Evolutionary conservation across 768 basidiomycete genomes (phyloP).

Genomic region (Cystofilobasidium capitatum): DNA sequence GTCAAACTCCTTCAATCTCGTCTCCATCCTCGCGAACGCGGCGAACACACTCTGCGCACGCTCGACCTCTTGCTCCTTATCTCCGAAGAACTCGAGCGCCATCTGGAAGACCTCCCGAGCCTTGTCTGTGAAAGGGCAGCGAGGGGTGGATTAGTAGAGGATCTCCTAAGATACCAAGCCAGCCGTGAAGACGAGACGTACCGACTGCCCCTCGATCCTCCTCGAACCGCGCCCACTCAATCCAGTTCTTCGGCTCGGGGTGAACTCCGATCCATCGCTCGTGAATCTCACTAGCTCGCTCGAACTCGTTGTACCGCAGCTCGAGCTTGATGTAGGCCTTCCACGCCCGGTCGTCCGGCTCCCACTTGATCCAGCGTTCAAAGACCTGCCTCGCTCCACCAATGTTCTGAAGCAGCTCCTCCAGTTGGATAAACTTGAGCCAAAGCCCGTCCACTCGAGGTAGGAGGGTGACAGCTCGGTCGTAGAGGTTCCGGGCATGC

Average conservation of each 20-base stretch:
- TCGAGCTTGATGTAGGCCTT: slow-evolving; percentile 94
- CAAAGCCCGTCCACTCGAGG: slow-evolving; percentile 94
- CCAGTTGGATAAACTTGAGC: slow-evolving; percentile 99
- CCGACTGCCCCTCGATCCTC: slow-evolving; percentile 45
- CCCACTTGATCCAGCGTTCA: slow-evolving; percentile 99
- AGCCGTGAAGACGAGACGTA: not conserved
- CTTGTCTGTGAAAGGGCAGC: slow-evolving; percentile 43
- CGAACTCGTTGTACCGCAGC: slow-evolving; percentile 79
- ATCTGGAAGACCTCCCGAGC: slow-evolving; percentile 82
- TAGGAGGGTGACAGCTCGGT: slow-evolving; percentile 89
- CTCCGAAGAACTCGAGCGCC: slow-evolving; percentile 72
- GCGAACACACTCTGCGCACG: slow-evolving; percentile 84
- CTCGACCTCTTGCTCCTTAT: slow-evolving; percentile 78
- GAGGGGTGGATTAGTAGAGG: not conserved
- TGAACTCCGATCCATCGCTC: slow-evolving; percentile 45
- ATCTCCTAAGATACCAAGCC: not conserved
- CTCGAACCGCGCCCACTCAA: slow-evolving; percentile 58
- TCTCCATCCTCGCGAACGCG: slow-evolving; percentile 96
- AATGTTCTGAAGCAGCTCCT: slow-evolving; percentile 91
- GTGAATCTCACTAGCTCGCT: slow-evolving; percentile 83
- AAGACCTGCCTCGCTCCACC: slow-evolving; percentile 95
- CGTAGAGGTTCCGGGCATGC: slow-evolving; percentile 92
- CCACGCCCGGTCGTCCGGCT: slow-evolving; percentile 97
- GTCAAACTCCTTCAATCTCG: slow-evolving; percentile 87
- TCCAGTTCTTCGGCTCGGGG: slow-evolving; percentile 57